Evolutionary conservation across 169 alveolate genomes (phyloP).

Genomic region (Theileria sp.): DNA sequence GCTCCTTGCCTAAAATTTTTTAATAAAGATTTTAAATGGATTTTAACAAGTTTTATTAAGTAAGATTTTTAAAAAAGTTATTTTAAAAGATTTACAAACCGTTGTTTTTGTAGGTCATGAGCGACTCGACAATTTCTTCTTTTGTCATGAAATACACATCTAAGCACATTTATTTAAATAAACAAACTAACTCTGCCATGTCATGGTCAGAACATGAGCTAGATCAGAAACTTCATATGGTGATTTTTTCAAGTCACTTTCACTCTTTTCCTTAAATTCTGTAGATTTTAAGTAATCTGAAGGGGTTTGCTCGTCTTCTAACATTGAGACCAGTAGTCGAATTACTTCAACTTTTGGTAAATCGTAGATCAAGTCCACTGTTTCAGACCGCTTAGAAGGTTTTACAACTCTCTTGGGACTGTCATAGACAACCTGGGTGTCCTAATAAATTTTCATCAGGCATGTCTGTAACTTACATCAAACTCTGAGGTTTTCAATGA

Average conservation of each 20-base stretch:
- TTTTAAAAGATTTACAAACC: background rate
- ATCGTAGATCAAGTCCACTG: slow-evolving; percentile 33
- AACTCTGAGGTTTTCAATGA: slow-evolving; percentile 34
- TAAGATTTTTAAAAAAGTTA: background rate
- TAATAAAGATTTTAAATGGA: no score
- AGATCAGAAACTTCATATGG: slow-evolving; percentile 42
- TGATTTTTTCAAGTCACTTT: slow-evolving; percentile 1
- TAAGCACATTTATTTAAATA: background rate
- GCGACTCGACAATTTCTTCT: slow-evolving; percentile 46
- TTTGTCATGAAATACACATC: slow-evolving; percentile 62
- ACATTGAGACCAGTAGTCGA: slow-evolving; percentile 21
- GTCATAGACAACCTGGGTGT: slow-evolving; percentile 10
- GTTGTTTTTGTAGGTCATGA: slow-evolving; percentile 21
- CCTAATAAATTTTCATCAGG: background rate
- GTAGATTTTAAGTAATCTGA: slow-evolving; percentile 20
- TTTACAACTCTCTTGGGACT: background rate
- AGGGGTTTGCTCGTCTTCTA: slow-evolving; percentile 56
- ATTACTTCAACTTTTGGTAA: slow-evolving; percentile 42
- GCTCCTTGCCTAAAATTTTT: background rate
- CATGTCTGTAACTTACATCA: background rate
- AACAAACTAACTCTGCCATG: slow-evolving; percentile 36
- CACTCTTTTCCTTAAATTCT: background rate
- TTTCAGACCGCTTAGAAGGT: background rate
- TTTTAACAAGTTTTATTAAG: no score
- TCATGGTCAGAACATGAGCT: slow-evolving; percentile 57